Conservation (phyloP, 108 stramenopile genomes). For the Stephanodiscus triporus region DNA sequence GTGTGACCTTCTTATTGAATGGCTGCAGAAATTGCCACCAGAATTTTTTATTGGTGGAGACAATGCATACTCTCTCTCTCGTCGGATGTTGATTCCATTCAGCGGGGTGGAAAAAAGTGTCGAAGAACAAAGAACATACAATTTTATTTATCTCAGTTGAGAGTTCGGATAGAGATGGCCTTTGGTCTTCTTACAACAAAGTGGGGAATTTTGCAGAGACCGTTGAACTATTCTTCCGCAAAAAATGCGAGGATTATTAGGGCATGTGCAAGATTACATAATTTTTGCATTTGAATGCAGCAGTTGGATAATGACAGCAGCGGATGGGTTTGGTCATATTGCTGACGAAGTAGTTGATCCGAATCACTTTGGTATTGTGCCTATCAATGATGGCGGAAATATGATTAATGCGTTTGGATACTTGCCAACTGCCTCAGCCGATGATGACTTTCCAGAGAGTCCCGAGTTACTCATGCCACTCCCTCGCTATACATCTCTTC, state of each 20-base stretch:
- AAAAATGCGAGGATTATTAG: constrained; percentile 1
- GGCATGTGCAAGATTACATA: constrained; percentile 1
- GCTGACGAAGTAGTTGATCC: background rate
- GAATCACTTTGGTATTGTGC: background rate
- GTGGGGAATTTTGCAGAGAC: background rate
- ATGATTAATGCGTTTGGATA: background rate
- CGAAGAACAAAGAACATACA: background rate
- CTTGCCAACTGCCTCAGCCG: background rate
- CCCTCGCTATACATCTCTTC: background rate
- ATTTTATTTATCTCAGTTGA: constrained; percentile 1
- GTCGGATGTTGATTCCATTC: background rate
- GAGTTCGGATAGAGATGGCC: constrained; percentile 10
- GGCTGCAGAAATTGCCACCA: constrained; percentile 2
- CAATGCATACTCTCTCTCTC: constrained; percentile 4
- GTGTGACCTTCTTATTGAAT: background rate
- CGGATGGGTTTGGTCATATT: background rate
- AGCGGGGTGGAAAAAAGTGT: background rate
- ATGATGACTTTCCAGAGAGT: background rate
- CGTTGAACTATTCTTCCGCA: background rate
- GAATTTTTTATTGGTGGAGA: background rate
- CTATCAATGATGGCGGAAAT: constrained; percentile 3
- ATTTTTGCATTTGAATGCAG: constrained; percentile 10
- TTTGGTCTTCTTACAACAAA: constrained; percentile 5
- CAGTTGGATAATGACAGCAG: background rate
- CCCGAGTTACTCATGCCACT: background rate